phyloP scores from a whole-genome alignment of 179 eudicot species.

The Beta corolliflora region DNA sequence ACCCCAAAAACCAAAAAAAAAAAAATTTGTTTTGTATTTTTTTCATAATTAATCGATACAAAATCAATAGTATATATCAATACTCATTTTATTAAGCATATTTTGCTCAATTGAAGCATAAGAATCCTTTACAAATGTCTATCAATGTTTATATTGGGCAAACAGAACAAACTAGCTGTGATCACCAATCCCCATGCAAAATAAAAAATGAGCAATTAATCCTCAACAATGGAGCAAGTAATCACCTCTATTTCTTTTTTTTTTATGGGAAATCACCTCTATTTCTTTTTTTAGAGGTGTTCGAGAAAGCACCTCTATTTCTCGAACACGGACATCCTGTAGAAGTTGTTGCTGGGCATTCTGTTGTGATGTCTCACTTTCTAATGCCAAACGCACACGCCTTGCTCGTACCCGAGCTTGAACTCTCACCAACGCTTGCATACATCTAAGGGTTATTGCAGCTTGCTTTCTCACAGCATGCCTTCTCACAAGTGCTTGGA shows the following conservation, averaged over 20 bases:
- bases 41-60: too few species aligned
- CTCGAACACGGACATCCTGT: constrained; percentile 72
- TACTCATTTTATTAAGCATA: too few species aligned
- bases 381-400: constrained; percentile 55
- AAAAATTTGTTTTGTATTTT: too few species aligned
- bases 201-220: not conserved
- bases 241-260: constrained; percentile 15
- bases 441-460: constrained; percentile 55
- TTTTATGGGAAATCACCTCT: too few species aligned
- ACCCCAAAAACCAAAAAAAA: too few species aligned
- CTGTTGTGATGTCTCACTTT: constrained; percentile 39
- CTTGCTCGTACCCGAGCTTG: constrained; percentile 60
- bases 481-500: too few species aligned
- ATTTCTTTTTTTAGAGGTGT: too few species aligned
- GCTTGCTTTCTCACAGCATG: constrained; percentile 39
- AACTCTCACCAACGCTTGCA: constrained; percentile 62
- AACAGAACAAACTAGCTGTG: too few species aligned
- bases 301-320: constrained; percentile 43
- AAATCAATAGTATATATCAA: too few species aligned
- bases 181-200: not conserved
- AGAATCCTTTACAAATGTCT: too few species aligned
- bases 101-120: too few species aligned
- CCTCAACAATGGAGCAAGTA: not conserved
- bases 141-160: too few species aligned
- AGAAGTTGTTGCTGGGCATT: constrained; percentile 51